A percentile compares a stretch with the other conserved stretches of the same genome.
Conservation (phyloP, 768 basidiomycete genomes). For the Lepiota venenata region DNA sequence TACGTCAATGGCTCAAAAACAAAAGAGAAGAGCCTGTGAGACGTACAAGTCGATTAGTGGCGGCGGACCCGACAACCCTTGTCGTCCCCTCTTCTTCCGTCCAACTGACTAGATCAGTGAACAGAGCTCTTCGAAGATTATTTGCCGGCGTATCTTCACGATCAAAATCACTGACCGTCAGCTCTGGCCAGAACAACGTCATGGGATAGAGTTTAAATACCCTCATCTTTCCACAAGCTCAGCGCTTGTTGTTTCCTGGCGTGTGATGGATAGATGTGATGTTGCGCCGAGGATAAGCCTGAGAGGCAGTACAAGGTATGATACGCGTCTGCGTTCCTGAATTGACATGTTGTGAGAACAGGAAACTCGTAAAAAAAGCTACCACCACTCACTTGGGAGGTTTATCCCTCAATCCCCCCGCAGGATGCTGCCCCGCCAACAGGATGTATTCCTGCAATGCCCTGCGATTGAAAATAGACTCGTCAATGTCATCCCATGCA, state of each 20-base stretch:
- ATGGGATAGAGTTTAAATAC: slow-evolving; percentile 1
- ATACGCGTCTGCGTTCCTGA: slow-evolving; percentile 86
- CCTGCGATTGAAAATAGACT: slow-evolving; percentile 42
- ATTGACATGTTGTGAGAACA: neutral
- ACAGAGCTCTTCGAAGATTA: slow-evolving; percentile 18
- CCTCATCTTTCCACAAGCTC: slow-evolving; percentile 18
- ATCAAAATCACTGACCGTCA: neutral
- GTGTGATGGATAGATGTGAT: slow-evolving; percentile 54
- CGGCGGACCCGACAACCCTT: slow-evolving; percentile 9
- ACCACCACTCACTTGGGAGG: slow-evolving; percentile 74
- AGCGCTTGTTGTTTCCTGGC: slow-evolving; percentile 18
- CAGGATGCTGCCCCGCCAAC: slow-evolving; percentile 78
- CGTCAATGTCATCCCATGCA: slow-evolving; percentile 73
- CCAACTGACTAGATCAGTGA: slow-evolving; percentile 27
- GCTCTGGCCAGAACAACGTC: neutral
- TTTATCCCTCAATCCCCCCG: slow-evolving; percentile 91
- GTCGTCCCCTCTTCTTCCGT: slow-evolving; percentile 26
- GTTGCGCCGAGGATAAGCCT: slow-evolving; percentile 88
- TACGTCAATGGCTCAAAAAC: neutral
- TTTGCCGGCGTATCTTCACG: slow-evolving; percentile 17
- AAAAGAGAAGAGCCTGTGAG: neutral
- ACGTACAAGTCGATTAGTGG: slow-evolving; percentile 25
- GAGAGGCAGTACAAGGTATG: slow-evolving; percentile 93
- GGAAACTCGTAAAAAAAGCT: neutral
- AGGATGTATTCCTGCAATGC: slow-evolving; percentile 89